phyloP scores from a whole-genome alignment of 140 eudicot species.

The Ambrosia hybrid region DNA sequence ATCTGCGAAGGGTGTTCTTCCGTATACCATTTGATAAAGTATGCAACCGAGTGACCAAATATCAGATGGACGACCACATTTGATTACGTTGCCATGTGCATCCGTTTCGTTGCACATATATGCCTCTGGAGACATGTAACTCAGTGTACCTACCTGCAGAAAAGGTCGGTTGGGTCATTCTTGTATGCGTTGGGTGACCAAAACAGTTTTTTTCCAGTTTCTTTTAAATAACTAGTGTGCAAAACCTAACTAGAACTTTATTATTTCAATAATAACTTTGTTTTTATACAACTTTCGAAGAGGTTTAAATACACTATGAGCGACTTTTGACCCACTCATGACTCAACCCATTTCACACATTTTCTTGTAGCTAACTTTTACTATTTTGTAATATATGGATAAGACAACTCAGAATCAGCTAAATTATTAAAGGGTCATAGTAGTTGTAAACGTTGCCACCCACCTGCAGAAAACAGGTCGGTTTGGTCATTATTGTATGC shows the following conservation, averaged over 20 bases:
- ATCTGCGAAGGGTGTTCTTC: constrained; percentile 89
- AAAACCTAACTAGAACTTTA: neutral
- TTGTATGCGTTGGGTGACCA: neutral
- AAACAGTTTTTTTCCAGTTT: neutral
- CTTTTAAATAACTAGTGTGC: neutral
- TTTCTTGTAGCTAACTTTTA: neutral
- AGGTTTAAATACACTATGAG: neutral
- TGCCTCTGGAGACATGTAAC: constrained; percentile 99
- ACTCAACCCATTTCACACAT: neutral
- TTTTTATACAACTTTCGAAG: neutral
- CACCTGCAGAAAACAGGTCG: too few relatives aligned
- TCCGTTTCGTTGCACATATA: constrained; percentile 92
- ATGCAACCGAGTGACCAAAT: constrained; percentile 99
- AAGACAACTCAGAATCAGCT: too few relatives aligned
- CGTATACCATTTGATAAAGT: constrained; percentile 98
- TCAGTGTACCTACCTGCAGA: constrained; percentile 89
- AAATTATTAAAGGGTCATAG: too few relatives aligned
- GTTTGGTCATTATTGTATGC: too few relatives aligned
- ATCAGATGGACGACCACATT: constrained; percentile 95
- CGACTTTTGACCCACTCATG: neutral
- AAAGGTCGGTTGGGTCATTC: neutral
- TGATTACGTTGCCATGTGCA: constrained; percentile 71
- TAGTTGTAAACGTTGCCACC: too few relatives aligned
- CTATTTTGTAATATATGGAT: too few relatives aligned
- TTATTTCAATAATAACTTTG: neutral